Percentiles rank a stretch among this genome's conserved stretches.
These are phyloP conservation scores for Vitis hybrid DNA, from an alignment of 177 flowering plant species.

Conservation along the genomic window DNA sequence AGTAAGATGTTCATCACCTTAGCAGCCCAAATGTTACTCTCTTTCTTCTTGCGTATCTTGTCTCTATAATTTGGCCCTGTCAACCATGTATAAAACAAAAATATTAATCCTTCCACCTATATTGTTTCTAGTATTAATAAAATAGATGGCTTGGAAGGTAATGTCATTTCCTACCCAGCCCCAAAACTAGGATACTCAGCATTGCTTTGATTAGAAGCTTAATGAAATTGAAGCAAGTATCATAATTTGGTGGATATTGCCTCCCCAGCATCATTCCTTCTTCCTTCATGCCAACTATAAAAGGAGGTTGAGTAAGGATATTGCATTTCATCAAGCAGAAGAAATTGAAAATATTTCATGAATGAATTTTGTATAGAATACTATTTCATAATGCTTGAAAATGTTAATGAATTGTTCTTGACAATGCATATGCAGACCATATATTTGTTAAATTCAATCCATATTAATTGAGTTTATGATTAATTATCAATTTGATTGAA, in stretches of 20 bases:
- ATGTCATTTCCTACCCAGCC: constrained; percentile 7
- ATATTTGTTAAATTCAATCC: no score
- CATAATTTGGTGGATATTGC: background rate
- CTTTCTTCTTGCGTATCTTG: constrained; percentile 14
- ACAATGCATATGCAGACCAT: no score
- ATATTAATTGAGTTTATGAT: no score
- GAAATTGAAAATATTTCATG: no score
- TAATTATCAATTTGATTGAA: no score
- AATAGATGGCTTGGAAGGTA: background rate
- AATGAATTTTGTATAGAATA: no score
- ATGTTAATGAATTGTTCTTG: no score
- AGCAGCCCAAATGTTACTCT: constrained; percentile 19
- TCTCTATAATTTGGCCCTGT: constrained; percentile 9
- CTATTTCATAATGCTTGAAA: no score
- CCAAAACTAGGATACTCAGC: constrained; percentile 12
- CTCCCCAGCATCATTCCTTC: no score
- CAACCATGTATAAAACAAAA: background rate
- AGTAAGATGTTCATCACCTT: background rate
- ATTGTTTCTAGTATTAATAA: background rate
- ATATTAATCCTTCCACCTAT: background rate
- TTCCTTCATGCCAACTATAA: no score
- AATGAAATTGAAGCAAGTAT: background rate
- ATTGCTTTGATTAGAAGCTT: constrained; percentile 13
- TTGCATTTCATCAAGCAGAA: no score
- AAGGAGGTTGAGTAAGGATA: no score